A percentile compares a stretch with the other conserved stretches of the same genome.
These are phyloP conservation scores for Candida railenensis DNA, from an alignment of 805 yeast species.

Conservation along the genomic window DNA sequence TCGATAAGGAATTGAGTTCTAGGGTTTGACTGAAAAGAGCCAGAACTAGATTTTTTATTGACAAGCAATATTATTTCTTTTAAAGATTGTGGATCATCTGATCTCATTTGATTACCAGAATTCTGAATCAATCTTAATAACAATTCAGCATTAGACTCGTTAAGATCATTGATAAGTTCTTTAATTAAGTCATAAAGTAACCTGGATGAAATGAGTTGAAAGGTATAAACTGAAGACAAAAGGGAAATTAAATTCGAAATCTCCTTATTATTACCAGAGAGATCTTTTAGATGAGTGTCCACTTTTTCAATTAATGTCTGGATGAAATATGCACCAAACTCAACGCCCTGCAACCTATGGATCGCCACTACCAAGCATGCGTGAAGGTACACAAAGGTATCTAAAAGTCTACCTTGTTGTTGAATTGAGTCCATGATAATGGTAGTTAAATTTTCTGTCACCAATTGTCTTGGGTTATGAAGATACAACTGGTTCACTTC, in stretches of 20 bases:
- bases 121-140: constrained; percentile 68
- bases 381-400: constrained; percentile 75
- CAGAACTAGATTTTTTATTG: constrained; percentile 42
- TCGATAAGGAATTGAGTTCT: constrained; percentile 84
- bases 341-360: constrained; percentile 78
- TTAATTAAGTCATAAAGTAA: constrained; percentile 76
- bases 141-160: constrained; percentile 75
- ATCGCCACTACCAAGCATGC: constrained; percentile 75
- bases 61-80: constrained; percentile 70
- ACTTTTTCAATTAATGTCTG: constrained; percentile 78
- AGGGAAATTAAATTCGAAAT: constrained; percentile 70
- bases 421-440: constrained; percentile 65
- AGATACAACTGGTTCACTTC: constrained; percentile 65
- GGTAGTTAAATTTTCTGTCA: constrained; percentile 65
- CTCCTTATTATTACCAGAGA: constrained; percentile 35
- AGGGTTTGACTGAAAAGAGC: constrained; percentile 33
- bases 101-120: constrained; percentile 80
- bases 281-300: constrained; percentile 37
- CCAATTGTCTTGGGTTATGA: constrained; percentile 74
- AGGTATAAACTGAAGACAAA: constrained; percentile 71
- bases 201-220: constrained; percentile 72
- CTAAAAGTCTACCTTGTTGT: constrained; percentile 65
- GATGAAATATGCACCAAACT: constrained; percentile 83
- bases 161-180: constrained; percentile 50
- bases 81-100: constrained; percentile 85